These are phyloP conservation scores for Inga laurina DNA, from an alignment of 306 rosid species.

Conservation along the genomic window DNA sequence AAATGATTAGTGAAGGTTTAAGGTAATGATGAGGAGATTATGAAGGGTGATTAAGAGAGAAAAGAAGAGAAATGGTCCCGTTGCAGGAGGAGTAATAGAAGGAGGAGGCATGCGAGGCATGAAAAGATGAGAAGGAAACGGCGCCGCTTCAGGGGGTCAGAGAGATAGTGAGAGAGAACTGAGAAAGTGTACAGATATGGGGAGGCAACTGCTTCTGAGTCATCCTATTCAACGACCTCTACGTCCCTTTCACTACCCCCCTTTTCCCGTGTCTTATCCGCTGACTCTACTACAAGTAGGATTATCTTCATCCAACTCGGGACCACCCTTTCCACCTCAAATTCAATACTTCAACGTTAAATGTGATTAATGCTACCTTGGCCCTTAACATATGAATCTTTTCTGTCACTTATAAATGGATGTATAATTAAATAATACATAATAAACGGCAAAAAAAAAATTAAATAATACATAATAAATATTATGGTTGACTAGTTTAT, in stretches of 20 bases:
- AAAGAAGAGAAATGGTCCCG: background rate
- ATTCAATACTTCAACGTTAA: background rate
- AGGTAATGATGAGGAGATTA: background rate
- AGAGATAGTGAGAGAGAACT: background rate
- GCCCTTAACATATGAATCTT: no score
- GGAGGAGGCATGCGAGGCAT: background rate
- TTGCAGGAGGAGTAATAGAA: background rate
- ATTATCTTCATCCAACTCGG: background rate
- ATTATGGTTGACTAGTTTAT: no score
- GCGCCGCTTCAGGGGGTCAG: background rate
- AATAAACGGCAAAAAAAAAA: no score
- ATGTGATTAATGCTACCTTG: no score
- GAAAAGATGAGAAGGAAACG: background rate
- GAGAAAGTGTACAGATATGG: background rate
- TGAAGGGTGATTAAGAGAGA: background rate
- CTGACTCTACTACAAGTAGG: background rate
- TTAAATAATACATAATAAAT: no score
- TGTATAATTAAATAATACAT: no score
- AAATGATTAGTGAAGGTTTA: background rate
- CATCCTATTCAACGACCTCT: background rate
- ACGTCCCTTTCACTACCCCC: background rate
- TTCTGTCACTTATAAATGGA: no score
- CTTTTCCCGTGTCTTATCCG: background rate
- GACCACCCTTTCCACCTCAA: background rate
- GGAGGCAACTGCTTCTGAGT: background rate